Evolutionary conservation across 2,329 filamentous ascomycete genomes (phyloP), one percentile per base, ranked within the genome.

Genomic region (Penicillium frequentans): DNA sequence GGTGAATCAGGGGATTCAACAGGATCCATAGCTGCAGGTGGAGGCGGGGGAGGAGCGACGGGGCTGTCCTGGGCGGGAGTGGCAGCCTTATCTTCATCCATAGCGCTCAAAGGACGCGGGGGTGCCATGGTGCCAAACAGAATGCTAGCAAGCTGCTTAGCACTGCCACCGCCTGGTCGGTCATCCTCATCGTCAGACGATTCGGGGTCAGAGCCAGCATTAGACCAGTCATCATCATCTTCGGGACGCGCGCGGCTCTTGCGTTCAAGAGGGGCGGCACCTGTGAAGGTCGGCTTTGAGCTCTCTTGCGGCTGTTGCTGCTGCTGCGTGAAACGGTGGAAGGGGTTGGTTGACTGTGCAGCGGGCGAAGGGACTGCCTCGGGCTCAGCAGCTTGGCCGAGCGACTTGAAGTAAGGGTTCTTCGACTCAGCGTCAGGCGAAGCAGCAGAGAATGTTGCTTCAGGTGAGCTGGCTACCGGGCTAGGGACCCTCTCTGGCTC

Each of bases 51-150:
- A 45, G 73, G 70, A 39, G 73, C 68, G 42, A 68, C 65, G n/a
- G 71, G 70, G 35, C 61, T 71, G 6, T 73, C 75, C 49, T 78
- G 77, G 21, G 79, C 75, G 6, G 80, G 78, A 16, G 77, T 78
- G 55, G 71, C 73, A 55, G 75, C 80, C 66, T 90, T 90, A 63
- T 90, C 87, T 44, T 67, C 64, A 54, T 90, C 91, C 73, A 90
- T 86, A 7, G 91, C 89, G 21, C 91, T 96, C 45, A 97, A 77
- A 29, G 93, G 93, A 51, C 93, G 87, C 14, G 95, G 93, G 39
- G 95, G 93, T 10, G 86, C 93, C 93, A 99, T 98, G 51, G 93
- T 96, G 57, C 95, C 93, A 72, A 99, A 99, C 21, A 99, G 83
- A 59, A 97, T 95, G 7, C 91, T 96, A 16, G 95, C 95, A 37